Base-by-base conservation (phyloP, 257 asterid species). In the Solanum sparsipilum region DNA sequence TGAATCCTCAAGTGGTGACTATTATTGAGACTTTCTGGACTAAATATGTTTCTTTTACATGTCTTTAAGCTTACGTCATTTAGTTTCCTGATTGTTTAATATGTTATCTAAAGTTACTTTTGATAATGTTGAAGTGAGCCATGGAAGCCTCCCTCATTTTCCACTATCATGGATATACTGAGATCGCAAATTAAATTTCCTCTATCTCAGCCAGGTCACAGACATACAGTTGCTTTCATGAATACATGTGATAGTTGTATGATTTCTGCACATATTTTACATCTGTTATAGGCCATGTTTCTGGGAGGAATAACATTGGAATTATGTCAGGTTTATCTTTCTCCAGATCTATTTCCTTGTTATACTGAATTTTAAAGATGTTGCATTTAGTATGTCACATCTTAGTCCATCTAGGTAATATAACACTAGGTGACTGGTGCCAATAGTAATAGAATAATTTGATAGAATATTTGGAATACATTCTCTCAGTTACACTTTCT, bases 161-260 rank as follows among this genome's bases (percentile, higher is more conserved):
- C 16, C 16, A 44, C 16, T 44, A 44, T 44, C 52, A 44, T 44
- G 16, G 5, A 44, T 44, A 10, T 1, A 44, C 15, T 44, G 52
- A 44, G 15, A 44, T 44, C 16, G 52, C 16, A 44, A 44, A 44
- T 3, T 18, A 97, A 93, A 89, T 29, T 89, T 52, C 87, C 94
- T 81, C 87, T 96, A 83, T 88, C 91, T 60, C 94, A 94, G 36
- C 89, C 94, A 32, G 92, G 92, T 88, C 93, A 76, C 89, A 84
- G 94, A 92, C 87, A 48, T 90, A 91, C 89, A 89, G 56, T 88
- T 90, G 87, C 94, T 92, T 58, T 11, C 16, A 44, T 11, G 52
- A 44, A 44, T 44, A 44, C 52, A 44, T 44, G 52, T 44, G n/a
- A 35, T 56, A 63, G 25, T 13, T 58, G 12, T 70, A 5, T 70